Base-by-base conservation (phyloP, 257 asterid species). In the Penstemon davidsonii region DNA sequence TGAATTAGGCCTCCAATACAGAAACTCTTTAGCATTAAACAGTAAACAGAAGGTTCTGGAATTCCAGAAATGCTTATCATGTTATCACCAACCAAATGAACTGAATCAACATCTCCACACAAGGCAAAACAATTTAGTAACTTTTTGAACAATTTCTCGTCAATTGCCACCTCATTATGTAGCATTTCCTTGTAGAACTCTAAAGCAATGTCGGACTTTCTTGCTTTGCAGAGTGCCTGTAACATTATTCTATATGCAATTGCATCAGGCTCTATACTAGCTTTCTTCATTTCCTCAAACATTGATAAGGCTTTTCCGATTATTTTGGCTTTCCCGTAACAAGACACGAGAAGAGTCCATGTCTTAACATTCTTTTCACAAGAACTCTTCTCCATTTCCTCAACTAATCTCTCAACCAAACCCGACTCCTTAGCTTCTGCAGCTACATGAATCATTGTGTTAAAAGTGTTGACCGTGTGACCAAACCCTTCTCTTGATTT, bases 111-210 rank as follows among this genome's bases (percentile, higher is more conserved):
- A 75, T 92, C 78, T 55, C 88, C 95, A 41, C 78, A 83, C 69
- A 54, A 46, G 8, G 96, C 96, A 65, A 86, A 76, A 72, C 96
- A 86, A 57, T 85, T 87, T 4, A 89, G 79, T 58, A 89, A 73
- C 43, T 73, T 70, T 59, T 69, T 79, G 78, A 75, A 83, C 79
- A 68, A 70, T n/a, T 70, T 59, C 54, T 55, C 12, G 59, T 87
- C 92, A 49, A 87, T 9, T 0, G 15, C 76, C 80, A 86, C 80
- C 70, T 84, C 81, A 8, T 76, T 77, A 4, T 62, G 83, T 11
- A 79, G 78, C 87, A 85, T 83, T 38, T 89, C 96, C 77, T 81
- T 82, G 85, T 89, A 89, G 77, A 84, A 87, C 84, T 89, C 98
- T 70, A 86, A 59, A 1, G 92, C 95, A 62, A 92, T 70, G 70